phyloP scores from a whole-genome alignment of 139 green algal species.

The Trebouxia sp. region DNA sequence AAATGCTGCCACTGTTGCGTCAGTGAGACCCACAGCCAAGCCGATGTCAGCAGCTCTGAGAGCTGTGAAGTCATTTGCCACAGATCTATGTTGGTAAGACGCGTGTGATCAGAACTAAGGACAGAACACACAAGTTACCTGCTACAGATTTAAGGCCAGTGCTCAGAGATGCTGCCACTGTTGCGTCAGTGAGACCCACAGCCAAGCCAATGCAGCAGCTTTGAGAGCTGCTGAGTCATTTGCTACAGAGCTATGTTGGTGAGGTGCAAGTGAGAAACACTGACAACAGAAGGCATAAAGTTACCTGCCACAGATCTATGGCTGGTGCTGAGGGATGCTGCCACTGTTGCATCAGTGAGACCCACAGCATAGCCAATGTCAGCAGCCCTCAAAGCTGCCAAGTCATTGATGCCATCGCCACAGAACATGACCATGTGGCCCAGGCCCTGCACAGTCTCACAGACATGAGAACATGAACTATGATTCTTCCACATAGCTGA shows the following conservation, averaged over 20 bases:
- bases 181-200: not conserved
- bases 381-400: not conserved
- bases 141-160: not conserved
- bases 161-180: not conserved
- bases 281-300: not conserved
- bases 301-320: constrained; percentile 4
- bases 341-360: not conserved
- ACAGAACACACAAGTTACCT: not conserved
- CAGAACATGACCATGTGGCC: constrained; percentile 2
- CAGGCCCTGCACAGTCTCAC: not conserved
- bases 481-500: too few relatives aligned
- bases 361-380: not conserved
- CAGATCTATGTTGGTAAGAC: too few relatives aligned
- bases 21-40: not conserved
- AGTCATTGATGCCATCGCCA: constrained; percentile 12
- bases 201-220: not conserved
- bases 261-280: too few relatives aligned
- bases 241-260: too few relatives aligned
- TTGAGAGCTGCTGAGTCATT: not conserved
- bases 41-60: not conserved
- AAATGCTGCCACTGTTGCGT: not conserved
- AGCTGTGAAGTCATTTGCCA: constrained; percentile 11
- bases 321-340: not conserved
- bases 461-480: too few relatives aligned
- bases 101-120: too few relatives aligned